These are phyloP conservation scores for Obba rivulosa DNA, from an alignment of 768 basidiomycete species.

Conservation along the genomic window DNA sequence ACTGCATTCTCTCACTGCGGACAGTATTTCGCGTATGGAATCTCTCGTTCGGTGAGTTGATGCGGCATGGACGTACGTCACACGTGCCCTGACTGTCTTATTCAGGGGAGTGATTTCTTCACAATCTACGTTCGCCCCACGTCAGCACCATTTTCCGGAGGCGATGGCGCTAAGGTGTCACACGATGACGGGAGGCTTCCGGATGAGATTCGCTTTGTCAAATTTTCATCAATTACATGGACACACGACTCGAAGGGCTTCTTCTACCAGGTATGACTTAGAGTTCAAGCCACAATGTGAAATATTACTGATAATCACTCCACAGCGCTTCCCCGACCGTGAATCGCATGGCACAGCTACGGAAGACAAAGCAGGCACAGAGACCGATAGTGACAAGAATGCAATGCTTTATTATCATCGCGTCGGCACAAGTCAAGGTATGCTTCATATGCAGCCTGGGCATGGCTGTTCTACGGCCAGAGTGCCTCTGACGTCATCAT, in stretches of 20 bases:
- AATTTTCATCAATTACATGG: conserved; percentile 72
- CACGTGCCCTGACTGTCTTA: neutral
- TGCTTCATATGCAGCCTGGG: conserved; percentile 11
- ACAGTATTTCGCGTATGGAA: conserved; percentile 71
- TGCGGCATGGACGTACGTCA: neutral
- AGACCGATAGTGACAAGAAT: conserved; percentile 57
- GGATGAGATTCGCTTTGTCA: conserved; percentile 71
- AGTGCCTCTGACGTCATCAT: neutral
- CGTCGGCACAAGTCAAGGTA: conserved; percentile 67
- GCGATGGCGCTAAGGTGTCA: conserved; percentile 29
- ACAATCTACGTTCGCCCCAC: conserved; percentile 67
- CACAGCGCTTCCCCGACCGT: conserved; percentile 52
- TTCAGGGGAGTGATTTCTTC: conserved; percentile 68
- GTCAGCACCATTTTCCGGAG: conserved; percentile 44
- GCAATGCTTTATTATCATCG: conserved; percentile 76
- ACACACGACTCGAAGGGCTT: conserved; percentile 76
- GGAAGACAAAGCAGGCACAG: conserved; percentile 50
- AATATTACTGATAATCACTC: neutral
- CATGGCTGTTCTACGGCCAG: neutral
- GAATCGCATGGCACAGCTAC: conserved; percentile 38
- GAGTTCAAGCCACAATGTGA: conserved; percentile 5
- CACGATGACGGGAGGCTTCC: conserved; percentile 48
- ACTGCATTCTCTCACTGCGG: conserved; percentile 61
- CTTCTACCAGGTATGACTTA: conserved; percentile 63
- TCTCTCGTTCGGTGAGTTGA: conserved; percentile 58